These are phyloP conservation scores for Cunninghamia lanceolata DNA, from an alignment of 75 land plant species.

Conservation along the genomic window DNA sequence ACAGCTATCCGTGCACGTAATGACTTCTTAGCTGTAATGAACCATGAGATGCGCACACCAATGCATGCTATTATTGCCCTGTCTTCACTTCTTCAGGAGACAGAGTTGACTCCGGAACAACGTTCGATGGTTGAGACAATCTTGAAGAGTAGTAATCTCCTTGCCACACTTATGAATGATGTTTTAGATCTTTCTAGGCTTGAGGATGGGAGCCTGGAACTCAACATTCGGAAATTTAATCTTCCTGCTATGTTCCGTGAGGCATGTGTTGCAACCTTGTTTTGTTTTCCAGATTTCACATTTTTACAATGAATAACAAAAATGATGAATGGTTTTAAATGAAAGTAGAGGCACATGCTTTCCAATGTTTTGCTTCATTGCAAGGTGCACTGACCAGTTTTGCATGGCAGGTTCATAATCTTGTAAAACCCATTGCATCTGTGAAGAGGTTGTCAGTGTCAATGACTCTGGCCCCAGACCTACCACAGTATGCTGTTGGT, in stretches of 20 bases:
- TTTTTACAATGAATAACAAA: neutral
- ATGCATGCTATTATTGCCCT: constrained; percentile 88
- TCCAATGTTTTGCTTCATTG: neutral
- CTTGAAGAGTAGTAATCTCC: constrained; percentile 80
- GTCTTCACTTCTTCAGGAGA: constrained; percentile 78
- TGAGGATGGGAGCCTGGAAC: constrained; percentile 87
- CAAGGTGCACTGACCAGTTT: neutral
- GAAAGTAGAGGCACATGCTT: neutral
- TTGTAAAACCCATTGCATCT: constrained; percentile 83
- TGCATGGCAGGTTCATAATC: constrained; percentile 55
- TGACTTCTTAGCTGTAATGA: constrained; percentile 96
- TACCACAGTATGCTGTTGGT: constrained; percentile 78
- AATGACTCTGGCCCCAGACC: constrained; percentile 50
- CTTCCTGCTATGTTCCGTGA: constrained; percentile 67
- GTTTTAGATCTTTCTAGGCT: constrained; percentile 87
- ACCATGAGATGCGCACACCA: constrained; percentile 96
- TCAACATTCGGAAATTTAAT: constrained; percentile 59
- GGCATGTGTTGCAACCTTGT: constrained; percentile 27
- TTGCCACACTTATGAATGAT: constrained; percentile 85
- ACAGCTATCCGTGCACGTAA: constrained; percentile 85
- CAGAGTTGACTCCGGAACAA: constrained; percentile 77
- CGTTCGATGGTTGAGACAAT: constrained; percentile 89
- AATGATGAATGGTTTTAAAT: neutral
- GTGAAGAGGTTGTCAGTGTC: constrained; percentile 64
- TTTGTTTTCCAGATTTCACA: neutral